These are phyloP conservation scores for Boletus pseudo-olivaceus DNA, from an alignment of 768 basidiomycete genomes.

Conservation along the genomic window DNA sequence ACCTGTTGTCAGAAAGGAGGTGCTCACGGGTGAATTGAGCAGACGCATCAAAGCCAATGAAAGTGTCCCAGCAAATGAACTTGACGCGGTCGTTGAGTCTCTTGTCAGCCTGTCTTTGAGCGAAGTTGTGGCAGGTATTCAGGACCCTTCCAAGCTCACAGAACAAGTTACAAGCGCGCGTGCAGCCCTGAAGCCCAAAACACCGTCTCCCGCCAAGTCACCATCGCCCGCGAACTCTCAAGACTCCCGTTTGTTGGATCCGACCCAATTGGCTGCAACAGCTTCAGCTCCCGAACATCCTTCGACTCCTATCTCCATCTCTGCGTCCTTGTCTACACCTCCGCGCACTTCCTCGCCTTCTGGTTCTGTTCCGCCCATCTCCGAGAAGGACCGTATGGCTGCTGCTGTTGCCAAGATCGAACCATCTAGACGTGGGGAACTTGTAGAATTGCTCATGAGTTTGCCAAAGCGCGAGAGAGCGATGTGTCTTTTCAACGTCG, in stretches of 20 bases:
- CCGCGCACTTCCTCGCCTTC: slow-evolving; percentile 81
- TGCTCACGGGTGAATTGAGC: slow-evolving; percentile 78
- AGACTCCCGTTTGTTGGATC: slow-evolving; percentile 68
- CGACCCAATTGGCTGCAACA: slow-evolving; percentile 61
- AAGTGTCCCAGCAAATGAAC: slow-evolving; percentile 49
- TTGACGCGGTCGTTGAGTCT: slow-evolving; percentile 67
- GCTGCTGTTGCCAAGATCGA: slow-evolving; percentile 66
- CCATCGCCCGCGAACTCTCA: slow-evolving; percentile 57
- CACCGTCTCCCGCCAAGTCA: slow-evolving; percentile 46
- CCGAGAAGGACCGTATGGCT: slow-evolving; percentile 74
- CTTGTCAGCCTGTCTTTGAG: slow-evolving; percentile 68
- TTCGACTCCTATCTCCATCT: slow-evolving; percentile 78
- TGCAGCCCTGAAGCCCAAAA: slow-evolving; percentile 32
- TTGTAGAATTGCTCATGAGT: slow-evolving; percentile 80
- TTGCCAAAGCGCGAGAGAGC: slow-evolving; percentile 86
- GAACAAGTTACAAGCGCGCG: slow-evolving; percentile 55
- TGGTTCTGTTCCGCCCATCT: slow-evolving; percentile 54
- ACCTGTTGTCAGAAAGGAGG: slow-evolving; percentile 84
- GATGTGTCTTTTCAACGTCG: slow-evolving; percentile 85
- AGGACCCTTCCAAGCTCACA: slow-evolving; percentile 62
- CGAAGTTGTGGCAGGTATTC: slow-evolving; percentile 74
- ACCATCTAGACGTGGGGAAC: slow-evolving; percentile 52
- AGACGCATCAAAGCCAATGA: slow-evolving; percentile 64
- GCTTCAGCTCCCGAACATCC: slow-evolving; percentile 91
- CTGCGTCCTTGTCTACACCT: slow-evolving; percentile 72